Conservation (phyloP, 345 rosid species). For the Dipteronia dyeriana region DNA sequence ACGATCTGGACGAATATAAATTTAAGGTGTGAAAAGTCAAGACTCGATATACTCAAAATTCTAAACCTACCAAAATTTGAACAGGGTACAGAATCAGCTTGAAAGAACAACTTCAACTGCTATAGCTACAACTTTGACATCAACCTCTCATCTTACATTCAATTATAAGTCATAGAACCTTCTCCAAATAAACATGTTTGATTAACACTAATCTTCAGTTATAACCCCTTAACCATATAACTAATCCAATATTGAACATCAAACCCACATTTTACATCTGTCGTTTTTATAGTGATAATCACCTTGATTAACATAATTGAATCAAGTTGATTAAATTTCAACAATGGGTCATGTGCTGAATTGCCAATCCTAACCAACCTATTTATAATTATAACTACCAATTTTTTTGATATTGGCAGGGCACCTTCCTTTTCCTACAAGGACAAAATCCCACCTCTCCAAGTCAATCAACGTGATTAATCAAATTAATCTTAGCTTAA, state of each 20-base stretch:
- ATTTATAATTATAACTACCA: not conserved
- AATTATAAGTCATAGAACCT: not conserved
- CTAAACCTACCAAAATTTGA: not conserved
- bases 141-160: constrained; percentile 12
- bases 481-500: not conserved
- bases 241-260: not conserved
- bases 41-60: not conserved
- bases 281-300: not conserved
- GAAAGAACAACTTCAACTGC: not conserved
- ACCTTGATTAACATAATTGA: constrained; percentile 4
- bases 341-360: constrained; percentile 19
- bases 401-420: constrained; percentile 6
- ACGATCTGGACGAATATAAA: not conserved
- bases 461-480: constrained; percentile 3
- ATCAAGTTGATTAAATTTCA: not conserved
- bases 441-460: constrained; percentile 15
- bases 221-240: not conserved
- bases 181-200: not conserved
- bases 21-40: too few species aligned
- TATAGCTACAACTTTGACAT: not conserved
- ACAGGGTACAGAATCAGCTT: not conserved
- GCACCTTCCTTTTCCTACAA: constrained; percentile 15
- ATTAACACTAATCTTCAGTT: not conserved
- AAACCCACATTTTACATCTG: not conserved
- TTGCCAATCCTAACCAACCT: constrained; percentile 9